Evolutionary conservation across 331 rosid genomes (phyloP), one percentile per base, ranked within the genome.

Genomic region (Rhamnella rubrinervis): DNA sequence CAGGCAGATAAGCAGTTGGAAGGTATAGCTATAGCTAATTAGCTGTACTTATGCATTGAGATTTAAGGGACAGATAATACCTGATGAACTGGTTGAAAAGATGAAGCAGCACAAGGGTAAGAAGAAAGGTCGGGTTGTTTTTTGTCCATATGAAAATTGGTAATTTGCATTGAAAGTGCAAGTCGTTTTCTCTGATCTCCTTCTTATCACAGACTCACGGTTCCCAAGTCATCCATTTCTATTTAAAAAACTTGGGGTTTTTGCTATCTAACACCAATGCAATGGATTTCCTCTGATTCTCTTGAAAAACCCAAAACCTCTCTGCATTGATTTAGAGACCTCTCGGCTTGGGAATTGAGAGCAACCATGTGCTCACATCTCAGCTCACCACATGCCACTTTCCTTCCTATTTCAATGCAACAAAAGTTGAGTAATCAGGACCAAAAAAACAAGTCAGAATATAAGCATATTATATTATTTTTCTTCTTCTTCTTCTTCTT

Each of bases 301-400:
- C 88, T 84, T 75, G 87, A 68, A 77, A 85, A 81, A 52, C 74
- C 50, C 70, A 65, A 83, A 78, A 76, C 66, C 82, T 39, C 63
- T 55, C 72, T 61, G 71, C 63, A 68, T 69, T 79, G 69, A 39
- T 62, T 65, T 63, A 41, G 61, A 66, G 71, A 65, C 83, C 25
- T 68, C 38, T 71, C 64, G 21, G 76, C 78, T 70, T 82, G 85
- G 92, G 81, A 82, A 90, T 67, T 6, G 72, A 87, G 73, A 88
- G 66, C 59, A 69, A 77, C 88, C 98, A 90, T 87, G 98, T 88
- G 98, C 96, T 70, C 41, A 70, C 79, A 77, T 83, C 91, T 87
- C 81, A 71, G 88, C 83, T 88, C 78, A 82, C 92, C 96, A 86
- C 93, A 90, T 83, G 96, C 75, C 92, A 71, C 68, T 73, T 73